A percentile compares a stretch with the other conserved stretches of the same genome.
phyloP scores from a whole-genome alignment of 208 protist genomes.

The Crithidia sp. region DNA sequence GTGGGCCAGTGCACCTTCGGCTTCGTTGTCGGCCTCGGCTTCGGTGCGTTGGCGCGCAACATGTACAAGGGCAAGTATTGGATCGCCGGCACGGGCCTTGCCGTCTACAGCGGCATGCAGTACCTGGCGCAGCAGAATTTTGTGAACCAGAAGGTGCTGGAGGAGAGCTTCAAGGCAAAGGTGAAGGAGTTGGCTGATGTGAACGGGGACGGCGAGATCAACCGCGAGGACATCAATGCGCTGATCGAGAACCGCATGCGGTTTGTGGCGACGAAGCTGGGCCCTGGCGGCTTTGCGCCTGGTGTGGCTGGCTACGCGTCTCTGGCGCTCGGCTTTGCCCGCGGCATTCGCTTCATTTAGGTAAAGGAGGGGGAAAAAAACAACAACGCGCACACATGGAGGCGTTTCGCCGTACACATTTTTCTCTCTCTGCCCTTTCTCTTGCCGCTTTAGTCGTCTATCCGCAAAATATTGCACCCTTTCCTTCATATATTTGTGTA shows the following conservation, averaged over 20 bases:
- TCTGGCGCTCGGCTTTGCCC: conserved; percentile 50
- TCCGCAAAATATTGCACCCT: background rate
- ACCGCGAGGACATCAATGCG: conserved; percentile 53
- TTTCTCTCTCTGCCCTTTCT: background rate
- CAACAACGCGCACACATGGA: too few relatives aligned
- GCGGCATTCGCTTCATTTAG: conserved; percentile 57
- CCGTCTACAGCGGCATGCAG: conserved; percentile 51
- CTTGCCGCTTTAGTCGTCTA: background rate
- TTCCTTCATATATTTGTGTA: background rate
- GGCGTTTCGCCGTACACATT: background rate
- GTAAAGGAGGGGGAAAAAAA: background rate
- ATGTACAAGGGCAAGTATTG: conserved; percentile 48
- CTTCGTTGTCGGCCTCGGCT: conserved; percentile 39
- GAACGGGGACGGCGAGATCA: conserved; percentile 60
- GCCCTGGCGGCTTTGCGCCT: conserved; percentile 63
- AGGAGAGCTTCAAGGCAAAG: conserved; percentile 53
- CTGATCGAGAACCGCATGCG: conserved; percentile 64
- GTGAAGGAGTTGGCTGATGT: conserved; percentile 56
- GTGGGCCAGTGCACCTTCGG: conserved; percentile 58
- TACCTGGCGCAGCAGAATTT: conserved; percentile 71
- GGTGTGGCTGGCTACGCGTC: conserved; percentile 55
- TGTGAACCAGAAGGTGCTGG: conserved; percentile 53
- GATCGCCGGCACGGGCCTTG: conserved; percentile 45
- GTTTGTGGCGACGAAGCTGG: conserved; percentile 65
- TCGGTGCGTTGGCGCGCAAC: conserved; percentile 41